Evolutionary conservation across 257 asterid species (phyloP).

Genomic region (Ligustrum vulgare): DNA sequence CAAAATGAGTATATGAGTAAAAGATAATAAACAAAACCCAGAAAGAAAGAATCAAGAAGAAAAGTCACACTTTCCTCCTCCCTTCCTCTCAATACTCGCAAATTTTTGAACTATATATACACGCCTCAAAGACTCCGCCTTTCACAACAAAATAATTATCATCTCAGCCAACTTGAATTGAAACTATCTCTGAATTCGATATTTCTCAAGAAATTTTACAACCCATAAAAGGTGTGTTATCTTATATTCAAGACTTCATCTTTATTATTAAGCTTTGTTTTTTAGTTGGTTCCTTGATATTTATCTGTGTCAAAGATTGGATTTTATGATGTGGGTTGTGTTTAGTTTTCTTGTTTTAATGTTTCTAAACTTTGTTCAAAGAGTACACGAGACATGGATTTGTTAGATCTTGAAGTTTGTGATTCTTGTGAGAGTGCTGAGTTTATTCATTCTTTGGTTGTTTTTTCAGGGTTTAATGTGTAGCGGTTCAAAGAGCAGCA

Average conservation of each 20-base stretch:
- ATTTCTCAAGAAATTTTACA: conserved; percentile 1
- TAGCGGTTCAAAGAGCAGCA: conserved; percentile 41
- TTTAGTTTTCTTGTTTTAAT: conserved; percentile 8
- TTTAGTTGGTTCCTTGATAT: neutral
- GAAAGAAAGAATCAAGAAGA: conserved; percentile 43
- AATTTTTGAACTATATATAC: conserved; percentile 34
- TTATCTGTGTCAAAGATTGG: conserved; percentile 21
- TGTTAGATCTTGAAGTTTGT: conserved; percentile 11
- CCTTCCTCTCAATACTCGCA: conserved; percentile 36
- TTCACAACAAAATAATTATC: conserved; percentile 19
- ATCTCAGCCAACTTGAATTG: conserved; percentile 19
- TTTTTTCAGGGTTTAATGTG: conserved; percentile 51
- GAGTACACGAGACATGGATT: conserved; percentile 20
- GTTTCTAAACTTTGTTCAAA: conserved; percentile 18
- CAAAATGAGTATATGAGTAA: neutral
- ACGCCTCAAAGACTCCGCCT: conserved; percentile 26
- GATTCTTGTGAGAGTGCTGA: conserved; percentile 12
- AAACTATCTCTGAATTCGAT: conserved; percentile 13
- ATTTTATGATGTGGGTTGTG: conserved; percentile 34
- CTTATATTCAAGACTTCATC: conserved; percentile 12
- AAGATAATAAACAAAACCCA: neutral
- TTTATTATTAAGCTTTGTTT: neutral
- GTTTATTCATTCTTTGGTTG: neutral
- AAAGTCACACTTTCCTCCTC: conserved; percentile 69
- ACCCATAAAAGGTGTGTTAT: conserved; percentile 32